Evolutionary conservation across 139 green algal species (phyloP), one percentile per base, ranked within the genome.

Genomic region (Picochlorum sp.): DNA sequence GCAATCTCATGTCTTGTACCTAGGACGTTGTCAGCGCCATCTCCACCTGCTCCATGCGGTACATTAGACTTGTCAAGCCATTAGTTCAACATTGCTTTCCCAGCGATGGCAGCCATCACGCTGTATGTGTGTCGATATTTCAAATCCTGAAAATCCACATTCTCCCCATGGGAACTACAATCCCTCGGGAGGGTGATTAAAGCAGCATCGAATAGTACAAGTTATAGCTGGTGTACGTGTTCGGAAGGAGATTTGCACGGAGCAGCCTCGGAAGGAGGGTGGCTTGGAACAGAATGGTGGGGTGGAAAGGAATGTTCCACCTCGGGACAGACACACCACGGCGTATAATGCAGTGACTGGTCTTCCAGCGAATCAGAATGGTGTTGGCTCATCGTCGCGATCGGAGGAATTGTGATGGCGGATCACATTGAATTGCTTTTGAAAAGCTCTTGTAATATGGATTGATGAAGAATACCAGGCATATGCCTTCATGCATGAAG

Each of bases 91-190:
- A 73, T 41, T 73, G 60, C 18, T 73, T 62, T 20, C 59, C 67
- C 7, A 47, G 20, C 1, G 60, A 63, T 59, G 59, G 45, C 55
- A 20, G 28, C 21, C 66, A 73, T 63, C 66, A 73, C 66, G 68
- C 68, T 52, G 66, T 73, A 9, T 73, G 66, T 73, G 66, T 30
- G 58, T 61, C 3, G 58, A 55, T 63, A 73, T 73, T 49, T 45
- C 14, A n/a, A 69, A 47, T 44, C 57, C 66, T 4, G 66, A 62
- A 9, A 73, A 73, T 30, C 21, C 59, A 14, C 41, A 61, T 20
- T 70, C 58, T 16, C 66, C 66, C 21, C 66, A 73, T 34, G 66
- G 66, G 23, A 73, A 73, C 59, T 69, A 58, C 20, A 73, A 73
- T 45, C 66, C 14, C 32, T 68, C 10, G 51, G 23, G n/a, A 20